Conservation (phyloP, 208 protist genomes). For the Angomonas deanei region DNA sequence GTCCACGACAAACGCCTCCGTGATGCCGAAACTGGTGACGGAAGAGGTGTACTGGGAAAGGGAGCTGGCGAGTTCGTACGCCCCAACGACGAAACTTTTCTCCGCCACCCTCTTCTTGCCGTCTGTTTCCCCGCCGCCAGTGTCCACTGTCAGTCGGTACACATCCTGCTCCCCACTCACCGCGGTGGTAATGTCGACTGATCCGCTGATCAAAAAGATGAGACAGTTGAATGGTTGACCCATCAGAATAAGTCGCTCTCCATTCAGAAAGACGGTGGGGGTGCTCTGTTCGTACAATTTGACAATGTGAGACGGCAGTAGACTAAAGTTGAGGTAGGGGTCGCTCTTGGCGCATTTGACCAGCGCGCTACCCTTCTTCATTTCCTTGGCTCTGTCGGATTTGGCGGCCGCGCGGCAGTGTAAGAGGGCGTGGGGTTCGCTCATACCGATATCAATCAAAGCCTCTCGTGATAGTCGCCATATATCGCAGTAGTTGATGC, state of each 20-base stretch:
- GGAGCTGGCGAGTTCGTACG: slow-evolving; percentile 65
- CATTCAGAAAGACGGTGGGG: slow-evolving; percentile 66
- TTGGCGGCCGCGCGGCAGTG: slow-evolving; percentile 72
- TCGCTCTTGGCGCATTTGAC: slow-evolving; percentile 43
- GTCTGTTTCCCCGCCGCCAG: not conserved
- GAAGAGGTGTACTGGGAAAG: slow-evolving; percentile 65
- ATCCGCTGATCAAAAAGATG: slow-evolving; percentile 53
- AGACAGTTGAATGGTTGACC: slow-evolving; percentile 58
- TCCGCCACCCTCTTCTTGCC: not conserved
- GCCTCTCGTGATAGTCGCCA: slow-evolving; percentile 68
- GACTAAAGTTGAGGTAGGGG: slow-evolving; percentile 69
- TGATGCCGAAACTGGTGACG: slow-evolving; percentile 66
- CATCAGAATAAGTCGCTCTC: slow-evolving; percentile 66
- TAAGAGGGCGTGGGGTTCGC: slow-evolving; percentile 75
- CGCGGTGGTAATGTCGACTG: slow-evolving; percentile 59
- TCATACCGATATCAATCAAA: slow-evolving; percentile 81
- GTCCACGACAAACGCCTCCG: slow-evolving; percentile 70
- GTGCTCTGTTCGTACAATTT: slow-evolving; percentile 54
- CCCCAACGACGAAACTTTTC: slow-evolving; percentile 24
- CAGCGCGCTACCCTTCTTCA: slow-evolving; percentile 29
- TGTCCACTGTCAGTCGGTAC: not conserved
- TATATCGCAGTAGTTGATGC: slow-evolving; percentile 86
- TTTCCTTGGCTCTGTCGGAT: slow-evolving; percentile 40
- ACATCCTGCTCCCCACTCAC: slow-evolving; percentile 40
- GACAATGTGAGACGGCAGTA: slow-evolving; percentile 28